phyloP scores from a whole-genome alignment of 345 rosid genomes.

The Eucalyptus victrix region DNA sequence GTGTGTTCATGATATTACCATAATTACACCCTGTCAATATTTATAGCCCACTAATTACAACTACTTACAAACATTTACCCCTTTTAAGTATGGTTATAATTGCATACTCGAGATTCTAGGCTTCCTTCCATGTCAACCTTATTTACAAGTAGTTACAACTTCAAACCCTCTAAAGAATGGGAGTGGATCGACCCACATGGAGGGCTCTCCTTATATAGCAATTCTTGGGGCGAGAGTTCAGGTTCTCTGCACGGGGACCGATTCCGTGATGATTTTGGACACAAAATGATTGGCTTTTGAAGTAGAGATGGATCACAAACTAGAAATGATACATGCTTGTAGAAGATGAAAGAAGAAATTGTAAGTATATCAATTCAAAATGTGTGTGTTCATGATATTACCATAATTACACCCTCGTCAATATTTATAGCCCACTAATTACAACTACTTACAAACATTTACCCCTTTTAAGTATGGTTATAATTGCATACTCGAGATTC shows the following conservation, averaged over 20 bases:
- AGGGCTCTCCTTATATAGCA: background rate
- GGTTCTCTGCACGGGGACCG: no score
- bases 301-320: background rate
- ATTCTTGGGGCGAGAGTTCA: background rate
- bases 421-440: background rate
- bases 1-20: background rate
- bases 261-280: background rate
- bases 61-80: background rate
- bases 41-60: background rate
- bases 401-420: background rate
- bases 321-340: background rate
- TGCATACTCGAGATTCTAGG: background rate
- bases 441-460: background rate
- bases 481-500: background rate
- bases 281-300: background rate
- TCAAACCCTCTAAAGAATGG: background rate
- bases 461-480: background rate
- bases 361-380: background rate
- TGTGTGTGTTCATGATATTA: background rate
- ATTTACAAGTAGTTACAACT: background rate
- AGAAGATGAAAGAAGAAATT: background rate
- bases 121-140: background rate
- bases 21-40: background rate
- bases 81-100: background rate
- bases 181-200: background rate